A percentile compares a stretch with the other conserved stretches of the same genome.
Evolutionary conservation across 2,329 filamentous ascomycete genomes (phyloP).

Genomic region (Kalmusia sp.): DNA sequence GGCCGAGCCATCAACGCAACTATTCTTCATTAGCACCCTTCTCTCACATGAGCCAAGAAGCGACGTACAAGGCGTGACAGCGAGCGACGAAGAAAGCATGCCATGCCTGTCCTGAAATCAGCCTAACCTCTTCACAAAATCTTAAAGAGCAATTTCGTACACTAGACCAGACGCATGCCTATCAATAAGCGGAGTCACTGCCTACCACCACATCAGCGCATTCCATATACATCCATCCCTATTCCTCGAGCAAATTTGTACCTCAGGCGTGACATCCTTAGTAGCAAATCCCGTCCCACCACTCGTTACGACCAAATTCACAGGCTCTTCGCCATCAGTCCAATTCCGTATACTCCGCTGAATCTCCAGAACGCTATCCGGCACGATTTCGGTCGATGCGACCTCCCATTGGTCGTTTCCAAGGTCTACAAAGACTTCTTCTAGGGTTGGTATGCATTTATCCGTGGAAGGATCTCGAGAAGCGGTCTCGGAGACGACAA

Average conservation of each 20-base stretch:
- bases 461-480: constrained; percentile 80
- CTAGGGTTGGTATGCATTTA: constrained; percentile 70
- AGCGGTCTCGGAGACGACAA: constrained; percentile 92
- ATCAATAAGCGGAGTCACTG: constrained; percentile 78
- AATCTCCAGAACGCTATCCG: constrained; percentile 78
- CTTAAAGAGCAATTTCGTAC: constrained; percentile 50
- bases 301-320: constrained; percentile 85
- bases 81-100: constrained; percentile 85
- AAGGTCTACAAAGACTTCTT: constrained; percentile 71
- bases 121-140: background rate
- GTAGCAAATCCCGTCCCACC: constrained; percentile 93
- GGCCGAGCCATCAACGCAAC: constrained; percentile 97
- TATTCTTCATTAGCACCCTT: constrained; percentile 48
- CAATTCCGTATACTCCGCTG: constrained; percentile 75
- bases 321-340: constrained; percentile 67
- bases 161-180: constrained; percentile 88
- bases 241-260: constrained; percentile 46
- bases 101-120: constrained; percentile 67
- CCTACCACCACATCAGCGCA: constrained; percentile 57
- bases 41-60: background rate
- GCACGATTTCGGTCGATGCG: constrained; percentile 74
- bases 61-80: constrained; percentile 84
- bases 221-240: background rate
- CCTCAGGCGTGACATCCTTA: constrained; percentile 88
- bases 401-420: constrained; percentile 76